A percentile compares a stretch with the other conserved stretches of the same genome.
Evolutionary conservation across 179 eudicot genomes (phyloP).

Genomic region (Camellia oleifera): DNA sequence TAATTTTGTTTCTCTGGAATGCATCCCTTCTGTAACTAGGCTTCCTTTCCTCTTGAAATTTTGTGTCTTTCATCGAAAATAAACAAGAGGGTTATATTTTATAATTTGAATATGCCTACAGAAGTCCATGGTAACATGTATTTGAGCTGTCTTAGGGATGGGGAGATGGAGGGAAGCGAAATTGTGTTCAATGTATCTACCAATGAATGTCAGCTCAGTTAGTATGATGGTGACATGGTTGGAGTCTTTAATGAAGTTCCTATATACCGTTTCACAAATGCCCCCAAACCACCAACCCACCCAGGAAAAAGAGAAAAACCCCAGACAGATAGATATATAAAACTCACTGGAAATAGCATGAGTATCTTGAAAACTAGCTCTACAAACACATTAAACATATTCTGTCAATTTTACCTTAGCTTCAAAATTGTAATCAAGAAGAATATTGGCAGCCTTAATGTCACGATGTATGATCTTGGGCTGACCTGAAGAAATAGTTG

Average conservation of each 20-base stretch:
- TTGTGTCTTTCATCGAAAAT: too few relatives aligned
- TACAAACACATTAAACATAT: neutral
- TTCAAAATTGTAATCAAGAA: conserved; percentile 70
- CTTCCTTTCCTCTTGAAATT: too few relatives aligned
- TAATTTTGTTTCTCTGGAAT: too few relatives aligned
- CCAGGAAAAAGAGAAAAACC: neutral
- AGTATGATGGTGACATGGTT: neutral
- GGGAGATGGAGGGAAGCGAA: too few relatives aligned
- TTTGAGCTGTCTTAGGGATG: too few relatives aligned
- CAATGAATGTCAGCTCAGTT: neutral
- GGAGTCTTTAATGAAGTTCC: neutral
- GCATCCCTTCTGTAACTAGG: too few relatives aligned
- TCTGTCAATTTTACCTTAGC: conserved; percentile 51
- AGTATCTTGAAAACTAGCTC: neutral
- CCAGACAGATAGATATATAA: neutral
- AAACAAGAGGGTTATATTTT: too few relatives aligned
- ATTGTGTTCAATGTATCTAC: too few relatives aligned
- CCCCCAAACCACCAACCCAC: neutral
- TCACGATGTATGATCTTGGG: conserved; percentile 91
- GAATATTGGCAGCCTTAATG: conserved; percentile 83
- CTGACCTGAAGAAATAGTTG: conserved; percentile 43
- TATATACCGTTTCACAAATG: too few relatives aligned
- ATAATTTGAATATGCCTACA: too few relatives aligned
- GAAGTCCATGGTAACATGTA: too few relatives aligned
- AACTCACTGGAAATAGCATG: neutral